A percentile compares a stretch with the other conserved stretches of the same genome.
Evolutionary conservation across 2,329 filamentous ascomycete genomes (phyloP).

Genomic region (Phaeosphaeria sp.): DNA sequence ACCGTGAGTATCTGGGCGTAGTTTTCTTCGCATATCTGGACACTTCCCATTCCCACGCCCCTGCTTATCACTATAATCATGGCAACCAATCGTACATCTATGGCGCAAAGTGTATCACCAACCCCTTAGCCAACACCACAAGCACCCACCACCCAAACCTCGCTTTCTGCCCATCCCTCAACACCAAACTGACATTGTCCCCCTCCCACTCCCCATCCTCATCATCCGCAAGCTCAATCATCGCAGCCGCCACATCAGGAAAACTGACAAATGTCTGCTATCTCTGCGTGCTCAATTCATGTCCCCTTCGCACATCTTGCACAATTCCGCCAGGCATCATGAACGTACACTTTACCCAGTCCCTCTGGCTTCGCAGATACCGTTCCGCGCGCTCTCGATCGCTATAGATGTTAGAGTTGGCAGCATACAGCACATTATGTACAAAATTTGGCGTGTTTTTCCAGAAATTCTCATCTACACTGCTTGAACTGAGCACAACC

Average conservation of each 20-base stretch:
- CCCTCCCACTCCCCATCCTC: conserved; percentile 8
- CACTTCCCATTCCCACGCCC: background rate
- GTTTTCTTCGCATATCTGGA: conserved; percentile 2
- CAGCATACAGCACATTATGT: conserved; percentile 37
- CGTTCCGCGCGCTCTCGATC: conserved; percentile 48
- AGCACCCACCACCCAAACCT: conserved; percentile 12
- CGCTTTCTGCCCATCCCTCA: conserved; percentile 8
- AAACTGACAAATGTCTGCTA: conserved; percentile 52
- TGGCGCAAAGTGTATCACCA: conserved; percentile 7
- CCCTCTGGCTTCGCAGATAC: conserved; percentile 45
- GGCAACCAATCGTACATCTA: conserved; percentile 5
- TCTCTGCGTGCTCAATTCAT: conserved; percentile 48
- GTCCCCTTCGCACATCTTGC: conserved; percentile 48
- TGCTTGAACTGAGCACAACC: conserved; percentile 53
- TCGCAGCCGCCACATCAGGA: conserved; percentile 55
- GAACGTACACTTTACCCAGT: conserved; percentile 50
- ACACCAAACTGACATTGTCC: conserved; percentile 13
- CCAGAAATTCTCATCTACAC: conserved; percentile 49
- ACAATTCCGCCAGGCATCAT: conserved; percentile 54
- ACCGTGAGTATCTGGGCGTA: background rate
- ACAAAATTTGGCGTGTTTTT: conserved; percentile 32
- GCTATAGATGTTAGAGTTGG: conserved; percentile 48
- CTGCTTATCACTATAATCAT: background rate
- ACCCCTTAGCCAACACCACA: conserved; percentile 5
- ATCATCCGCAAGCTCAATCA: conserved; percentile 50